Percentiles rank a stretch among this genome's conserved stretches.
Evolutionary conservation across 2,329 filamentous ascomycete genomes (phyloP).

Genomic region (Canariomyces notabilis): DNA sequence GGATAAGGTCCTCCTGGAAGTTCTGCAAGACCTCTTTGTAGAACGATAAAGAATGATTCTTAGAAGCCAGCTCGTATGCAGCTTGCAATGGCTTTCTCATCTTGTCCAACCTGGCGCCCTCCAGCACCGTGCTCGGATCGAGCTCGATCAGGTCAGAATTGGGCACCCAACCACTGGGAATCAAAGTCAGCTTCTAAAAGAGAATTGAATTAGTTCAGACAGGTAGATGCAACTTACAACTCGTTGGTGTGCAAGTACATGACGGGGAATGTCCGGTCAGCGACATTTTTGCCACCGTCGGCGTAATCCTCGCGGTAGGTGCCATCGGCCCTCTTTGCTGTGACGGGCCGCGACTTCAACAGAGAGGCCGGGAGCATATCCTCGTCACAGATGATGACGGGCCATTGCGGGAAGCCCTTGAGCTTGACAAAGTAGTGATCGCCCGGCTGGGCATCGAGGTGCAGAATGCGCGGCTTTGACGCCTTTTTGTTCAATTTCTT

Average conservation of each 20-base stretch:
- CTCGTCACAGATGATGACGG: conserved; percentile 88
- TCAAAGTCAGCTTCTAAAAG: conserved; percentile 7
- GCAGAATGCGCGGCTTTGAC: conserved; percentile 64
- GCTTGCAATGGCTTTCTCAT: conserved; percentile 72
- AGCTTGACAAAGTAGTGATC: conserved; percentile 90
- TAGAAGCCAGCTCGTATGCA: conserved; percentile 75
- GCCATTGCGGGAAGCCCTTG: conserved; percentile 93
- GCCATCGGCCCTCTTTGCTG: conserved; percentile 75
- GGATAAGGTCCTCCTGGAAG: conserved; percentile 60
- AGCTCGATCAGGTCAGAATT: conserved; percentile 79
- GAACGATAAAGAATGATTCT: conserved; percentile 70
- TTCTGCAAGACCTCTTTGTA: conserved; percentile 77
- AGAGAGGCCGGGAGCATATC: conserved; percentile 82
- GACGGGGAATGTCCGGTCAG: conserved; percentile 83
- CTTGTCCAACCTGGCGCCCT: conserved; percentile 67
- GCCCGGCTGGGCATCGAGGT: conserved; percentile 80
- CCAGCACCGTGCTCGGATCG: conserved; percentile 64
- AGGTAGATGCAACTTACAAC: conserved; percentile 64
- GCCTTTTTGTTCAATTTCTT: conserved; percentile 86
- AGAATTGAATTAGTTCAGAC: not conserved
- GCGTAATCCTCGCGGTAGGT: conserved; percentile 82
- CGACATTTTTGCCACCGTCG: conserved; percentile 79
- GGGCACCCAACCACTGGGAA: conserved; percentile 75
- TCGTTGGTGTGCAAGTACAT: conserved; percentile 96
- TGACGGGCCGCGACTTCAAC: conserved; percentile 73